These are phyloP conservation scores for Lepidium aucheri DNA, from an alignment of 345 rosid species.

Conservation along the genomic window DNA sequence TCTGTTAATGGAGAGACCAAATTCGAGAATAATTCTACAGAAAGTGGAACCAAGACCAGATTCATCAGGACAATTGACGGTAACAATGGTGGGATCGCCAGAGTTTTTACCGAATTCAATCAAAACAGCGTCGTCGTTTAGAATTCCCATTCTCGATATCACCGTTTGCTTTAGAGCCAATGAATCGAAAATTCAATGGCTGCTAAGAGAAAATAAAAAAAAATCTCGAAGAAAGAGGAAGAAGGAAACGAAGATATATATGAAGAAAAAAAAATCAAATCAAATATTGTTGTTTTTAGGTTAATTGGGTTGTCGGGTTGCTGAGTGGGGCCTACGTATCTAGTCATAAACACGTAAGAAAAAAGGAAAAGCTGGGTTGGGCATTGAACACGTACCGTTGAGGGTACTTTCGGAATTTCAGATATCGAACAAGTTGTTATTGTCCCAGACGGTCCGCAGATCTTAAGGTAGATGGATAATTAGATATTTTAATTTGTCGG, in stretches of 20 bases:
- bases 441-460: conserved; percentile 3
- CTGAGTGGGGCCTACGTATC: conserved; percentile 21
- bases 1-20: conserved; percentile 54
- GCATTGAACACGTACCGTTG: conserved; percentile 30
- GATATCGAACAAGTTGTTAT: not conserved
- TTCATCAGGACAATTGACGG: conserved; percentile 78
- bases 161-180: not conserved
- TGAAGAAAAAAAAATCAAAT: not conserved
- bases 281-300: not conserved
- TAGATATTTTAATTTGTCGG: not conserved
- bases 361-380: conserved; percentile 8
- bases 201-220: not conserved
- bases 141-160: conserved; percentile 40
- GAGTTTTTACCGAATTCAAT: conserved; percentile 32
- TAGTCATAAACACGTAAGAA: conserved; percentile 29
- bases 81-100: conserved; percentile 43
- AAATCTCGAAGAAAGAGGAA: not conserved
- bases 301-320: conserved; percentile 18
- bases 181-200: conserved; percentile 5
- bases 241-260: not conserved
- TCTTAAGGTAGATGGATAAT: conserved; percentile 14
- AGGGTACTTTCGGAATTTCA: not conserved
- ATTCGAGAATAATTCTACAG: conserved; percentile 60
- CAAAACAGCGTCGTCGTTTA: conserved; percentile 53
- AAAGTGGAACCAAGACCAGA: conserved; percentile 77